phyloP scores from a whole-genome alignment of 768 basidiomycete genomes.

The Mycena epipterygia region DNA sequence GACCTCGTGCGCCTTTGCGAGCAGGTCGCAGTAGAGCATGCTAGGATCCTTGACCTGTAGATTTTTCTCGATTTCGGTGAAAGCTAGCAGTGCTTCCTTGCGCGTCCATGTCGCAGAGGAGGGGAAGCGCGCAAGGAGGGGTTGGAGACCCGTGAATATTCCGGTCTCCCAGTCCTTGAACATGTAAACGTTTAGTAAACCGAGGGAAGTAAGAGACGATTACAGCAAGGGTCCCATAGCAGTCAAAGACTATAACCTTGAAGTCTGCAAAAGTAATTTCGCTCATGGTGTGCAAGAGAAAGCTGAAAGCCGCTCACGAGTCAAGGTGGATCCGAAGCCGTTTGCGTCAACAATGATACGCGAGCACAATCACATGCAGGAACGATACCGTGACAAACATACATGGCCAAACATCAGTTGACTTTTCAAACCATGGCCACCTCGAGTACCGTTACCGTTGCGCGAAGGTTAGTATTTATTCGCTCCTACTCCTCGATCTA shows the following conservation, averaged over 20 bases:
- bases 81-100: constrained; percentile 66
- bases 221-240: constrained; percentile 81
- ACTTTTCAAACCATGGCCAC: too few relatives aligned
- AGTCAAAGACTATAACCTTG: constrained; percentile 78
- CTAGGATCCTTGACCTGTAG: constrained; percentile 70
- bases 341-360: background rate
- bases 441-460: too few relatives aligned
- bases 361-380: background rate
- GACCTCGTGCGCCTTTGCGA: constrained; percentile 62
- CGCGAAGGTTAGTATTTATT: too few relatives aligned
- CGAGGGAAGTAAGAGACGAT: constrained; percentile 24
- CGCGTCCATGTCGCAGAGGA: constrained; percentile 60
- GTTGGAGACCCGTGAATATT: constrained; percentile 67
- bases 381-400: too few relatives aligned
- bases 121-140: constrained; percentile 61
- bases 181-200: background rate
- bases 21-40: constrained; percentile 72
- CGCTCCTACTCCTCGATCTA: too few relatives aligned
- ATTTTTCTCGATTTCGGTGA: constrained; percentile 65
- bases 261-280: constrained; percentile 51
- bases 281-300: constrained; percentile 6
- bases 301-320: background rate
- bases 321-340: too few relatives aligned
- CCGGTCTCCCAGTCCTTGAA: constrained; percentile 84
- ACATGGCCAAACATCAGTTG: too few relatives aligned